A percentile compares a stretch with the other conserved stretches of the same genome.
Evolutionary conservation across 2,329 filamentous ascomycete genomes (phyloP).

Genomic region (Cercospora nicotianae): DNA sequence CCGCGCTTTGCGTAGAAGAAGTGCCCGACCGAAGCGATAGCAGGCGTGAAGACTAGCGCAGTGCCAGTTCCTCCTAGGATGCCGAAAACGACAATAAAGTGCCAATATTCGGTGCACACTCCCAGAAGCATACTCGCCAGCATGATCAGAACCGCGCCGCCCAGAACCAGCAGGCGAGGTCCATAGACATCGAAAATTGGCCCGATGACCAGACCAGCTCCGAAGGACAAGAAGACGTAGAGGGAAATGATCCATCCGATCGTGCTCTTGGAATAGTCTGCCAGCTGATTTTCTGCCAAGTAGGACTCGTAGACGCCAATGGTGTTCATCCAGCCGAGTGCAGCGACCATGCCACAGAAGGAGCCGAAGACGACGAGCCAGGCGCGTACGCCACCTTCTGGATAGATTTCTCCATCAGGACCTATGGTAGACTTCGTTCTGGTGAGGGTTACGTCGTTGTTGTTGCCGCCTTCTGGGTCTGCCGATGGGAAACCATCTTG

Average conservation of each 20-base stretch:
- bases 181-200: conserved; percentile 34
- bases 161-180: conserved; percentile 61
- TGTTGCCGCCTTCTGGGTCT: conserved; percentile 11
- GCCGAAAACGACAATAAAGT: conserved; percentile 63
- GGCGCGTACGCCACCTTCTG: conserved; percentile 74
- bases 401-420: conserved; percentile 40
- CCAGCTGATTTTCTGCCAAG: conserved; percentile 28
- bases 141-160: conserved; percentile 63
- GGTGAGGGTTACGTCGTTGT: conserved; percentile 14
- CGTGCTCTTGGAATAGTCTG: conserved; percentile 23
- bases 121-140: conserved; percentile 66
- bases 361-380: conserved; percentile 83
- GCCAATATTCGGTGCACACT: conserved; percentile 52
- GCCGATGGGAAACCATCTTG: not conserved
- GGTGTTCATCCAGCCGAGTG: conserved; percentile 50
- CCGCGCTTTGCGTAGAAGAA: conserved; percentile 75
- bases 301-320: conserved; percentile 42
- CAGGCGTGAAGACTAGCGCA: conserved; percentile 78
- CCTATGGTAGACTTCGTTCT: conserved; percentile 21
- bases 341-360: conserved; percentile 50
- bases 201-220: conserved; percentile 32
- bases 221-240: conserved; percentile 34
- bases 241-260: conserved; percentile 35
- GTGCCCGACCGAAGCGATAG: conserved; percentile 74
- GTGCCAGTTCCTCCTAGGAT: conserved; percentile 70